These are phyloP conservation scores for Penicillium atrosanguineum DNA, from an alignment of 495 filamentous ascomycete species.

Conservation along the genomic window DNA sequence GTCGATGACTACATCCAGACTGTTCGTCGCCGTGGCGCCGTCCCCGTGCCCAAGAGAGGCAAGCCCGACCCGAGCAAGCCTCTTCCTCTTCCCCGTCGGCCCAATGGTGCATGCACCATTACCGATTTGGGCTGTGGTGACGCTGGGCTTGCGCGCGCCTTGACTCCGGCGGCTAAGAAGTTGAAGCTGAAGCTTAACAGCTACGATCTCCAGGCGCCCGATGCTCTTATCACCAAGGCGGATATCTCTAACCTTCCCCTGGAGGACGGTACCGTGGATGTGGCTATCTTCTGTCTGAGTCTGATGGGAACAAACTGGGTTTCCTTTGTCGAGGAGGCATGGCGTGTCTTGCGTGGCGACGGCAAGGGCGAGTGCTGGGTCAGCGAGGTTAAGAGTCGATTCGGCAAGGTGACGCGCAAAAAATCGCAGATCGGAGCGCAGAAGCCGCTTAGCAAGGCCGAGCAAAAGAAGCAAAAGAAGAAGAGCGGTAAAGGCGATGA, in stretches of 20 bases:
- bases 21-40: slow-evolving; percentile 57
- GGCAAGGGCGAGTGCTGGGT: slow-evolving; percentile 96
- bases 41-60: slow-evolving; percentile 35
- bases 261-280: slow-evolving; percentile 66
- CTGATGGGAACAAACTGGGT: slow-evolving; percentile 99
- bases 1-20: slow-evolving; percentile 75
- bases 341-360: slow-evolving; percentile 67
- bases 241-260: slow-evolving; percentile 85
- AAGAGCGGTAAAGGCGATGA: slow-evolving; percentile 29
- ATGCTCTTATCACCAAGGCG: slow-evolving; percentile 73
- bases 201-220: slow-evolving; percentile 65
- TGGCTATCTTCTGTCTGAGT: slow-evolving; percentile 90
- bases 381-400: slow-evolving; percentile 91
- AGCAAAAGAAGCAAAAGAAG: slow-evolving; percentile 47
- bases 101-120: slow-evolving; percentile 66
- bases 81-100: slow-evolving; percentile 46
- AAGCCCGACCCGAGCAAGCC: slow-evolving; percentile 32
- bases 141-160: slow-evolving; percentile 60
- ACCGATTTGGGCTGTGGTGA: slow-evolving; percentile 85
- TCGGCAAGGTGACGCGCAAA: slow-evolving; percentile 61
- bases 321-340: slow-evolving; percentile 93
- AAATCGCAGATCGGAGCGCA: slow-evolving; percentile 58
- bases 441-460: slow-evolving; percentile 60
- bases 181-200: slow-evolving; percentile 64
- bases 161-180: slow-evolving; percentile 57